phyloP scores from a whole-genome alignment of 192 early-diverging fungal genomes.

The Backusella parvicylindrica region DNA sequence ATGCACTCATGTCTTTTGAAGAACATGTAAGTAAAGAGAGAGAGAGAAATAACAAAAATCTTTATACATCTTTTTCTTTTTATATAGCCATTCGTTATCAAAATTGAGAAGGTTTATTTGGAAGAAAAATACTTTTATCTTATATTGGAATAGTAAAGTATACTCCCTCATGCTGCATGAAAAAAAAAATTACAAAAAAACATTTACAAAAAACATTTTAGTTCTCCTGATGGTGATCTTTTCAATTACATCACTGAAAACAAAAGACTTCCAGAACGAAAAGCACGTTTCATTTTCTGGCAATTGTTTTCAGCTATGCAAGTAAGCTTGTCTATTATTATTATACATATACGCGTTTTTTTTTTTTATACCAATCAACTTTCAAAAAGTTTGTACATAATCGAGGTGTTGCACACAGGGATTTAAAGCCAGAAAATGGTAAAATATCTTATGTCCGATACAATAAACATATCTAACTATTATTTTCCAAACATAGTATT shows the following conservation, averaged over 20 bases:
- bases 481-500: slow-evolving; percentile 29
- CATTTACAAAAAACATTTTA: no score
- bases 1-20: slow-evolving; percentile 11
- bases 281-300: slow-evolving; percentile 73
- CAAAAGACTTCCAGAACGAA: slow-evolving; percentile 69
- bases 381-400: slow-evolving; percentile 77
- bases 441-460: not conserved
- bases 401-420: slow-evolving; percentile 82
- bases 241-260: slow-evolving; percentile 87
- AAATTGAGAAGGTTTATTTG: slow-evolving; percentile 7
- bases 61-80: not conserved
- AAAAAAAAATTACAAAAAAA: not conserved
- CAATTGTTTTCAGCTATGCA: slow-evolving; percentile 77
- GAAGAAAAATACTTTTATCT: slow-evolving; percentile 10
- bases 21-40: slow-evolving; percentile 19
- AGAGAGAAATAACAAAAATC: no score
- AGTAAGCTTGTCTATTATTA: slow-evolving; percentile 18
- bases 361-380: no score
- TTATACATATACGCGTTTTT: not conserved
- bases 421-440: slow-evolving; percentile 82
- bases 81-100: slow-evolving; percentile 11
- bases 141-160: slow-evolving; percentile 25
- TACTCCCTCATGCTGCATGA: not conserved
- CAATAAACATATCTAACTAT: not conserved
- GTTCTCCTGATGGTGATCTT: slow-evolving; percentile 84